These are phyloP conservation scores for Phytophthora chlamydospora DNA, from an alignment of 352 stramenopile genomes.

Conservation along the genomic window DNA sequence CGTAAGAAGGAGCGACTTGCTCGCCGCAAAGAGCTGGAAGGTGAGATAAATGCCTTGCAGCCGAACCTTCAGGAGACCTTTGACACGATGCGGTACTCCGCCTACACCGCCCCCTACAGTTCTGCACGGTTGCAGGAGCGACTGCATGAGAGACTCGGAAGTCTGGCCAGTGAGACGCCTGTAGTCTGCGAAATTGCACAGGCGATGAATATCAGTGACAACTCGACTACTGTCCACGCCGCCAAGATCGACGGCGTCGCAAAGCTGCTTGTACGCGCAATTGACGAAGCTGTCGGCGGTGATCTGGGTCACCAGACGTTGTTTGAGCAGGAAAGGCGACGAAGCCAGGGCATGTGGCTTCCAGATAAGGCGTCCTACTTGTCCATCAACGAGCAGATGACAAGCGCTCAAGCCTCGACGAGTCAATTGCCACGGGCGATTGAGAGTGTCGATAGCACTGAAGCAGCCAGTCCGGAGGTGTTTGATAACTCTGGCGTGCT, in stretches of 20 bases:
- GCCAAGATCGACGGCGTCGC: slow-evolving; percentile 30
- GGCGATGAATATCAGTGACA: neutral
- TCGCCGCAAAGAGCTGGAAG: slow-evolving; percentile 23
- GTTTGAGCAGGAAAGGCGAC: slow-evolving; percentile 41
- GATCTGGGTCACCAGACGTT: slow-evolving; percentile 36
- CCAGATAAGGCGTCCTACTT: slow-evolving; percentile 38
- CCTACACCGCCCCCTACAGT: slow-evolving; percentile 44
- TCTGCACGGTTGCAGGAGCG: slow-evolving; percentile 26
- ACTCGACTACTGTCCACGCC: neutral
- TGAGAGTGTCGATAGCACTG: neutral
- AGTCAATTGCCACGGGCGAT: neutral
- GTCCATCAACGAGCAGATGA: slow-evolving; percentile 23
- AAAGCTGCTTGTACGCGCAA: slow-evolving; percentile 35
- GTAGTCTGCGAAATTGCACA: slow-evolving; percentile 48
- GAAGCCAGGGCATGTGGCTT: slow-evolving; percentile 38
- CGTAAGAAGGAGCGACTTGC: slow-evolving; percentile 25
- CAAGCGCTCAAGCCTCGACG: slow-evolving; percentile 7
- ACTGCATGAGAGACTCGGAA: slow-evolving; percentile 34
- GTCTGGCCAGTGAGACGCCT: slow-evolving; percentile 48
- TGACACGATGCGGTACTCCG: slow-evolving; percentile 29
- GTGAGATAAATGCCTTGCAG: slow-evolving; percentile 26
- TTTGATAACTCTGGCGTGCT: slow-evolving; percentile 34
- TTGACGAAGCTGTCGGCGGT: slow-evolving; percentile 50
- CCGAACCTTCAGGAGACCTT: slow-evolving; percentile 46
- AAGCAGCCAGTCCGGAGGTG: slow-evolving; percentile 1